Base-by-base conservation (phyloP, 441 rosid genomes). In the Melianthus villosus region DNA sequence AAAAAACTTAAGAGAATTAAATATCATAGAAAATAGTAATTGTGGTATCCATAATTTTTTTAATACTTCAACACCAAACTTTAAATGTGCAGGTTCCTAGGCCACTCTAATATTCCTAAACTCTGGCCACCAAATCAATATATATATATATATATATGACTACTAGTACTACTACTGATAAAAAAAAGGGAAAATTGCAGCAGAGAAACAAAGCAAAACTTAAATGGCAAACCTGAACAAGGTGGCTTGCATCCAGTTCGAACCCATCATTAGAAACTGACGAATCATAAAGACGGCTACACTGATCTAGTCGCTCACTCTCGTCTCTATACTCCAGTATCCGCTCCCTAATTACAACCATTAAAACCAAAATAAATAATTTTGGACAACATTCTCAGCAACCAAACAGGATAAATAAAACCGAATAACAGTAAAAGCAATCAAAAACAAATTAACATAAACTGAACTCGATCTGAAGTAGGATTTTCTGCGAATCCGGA, bases 391-490 rank as follows among this genome's bases (percentile, higher is more conserved):
- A 32, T 12, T 32, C 54, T 6, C 42, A 12, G 16, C 16, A 22
- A 37, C 33, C 26, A 39, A 22, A 29, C 18, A 40, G 25, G 12
- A 18, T 12, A 26, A 41, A 7, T 22, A 9, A 43, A 45, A 27
- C 16, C 20, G 15, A 33, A 19, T n/a, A 18, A 5, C 34, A 34
- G 15, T 26, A 33, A 0, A 16, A 10, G 38, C 42, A 45, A 34
- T 9, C 15, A 51, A 33, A 37, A 40, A 42, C 12, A 17, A 9
- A 25, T 38, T 15, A 2, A 4, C 22, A 40, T 13, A 11, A 30
- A 45, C 51, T 81, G 13, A 72, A 91, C 98, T 91, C 98, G 29
- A 91, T 84, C 59, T 75, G 80, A 25, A 79, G 99, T 22, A 91
- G 61, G 38, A 65, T 17, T 30, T 82, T 91, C 47, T 85, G 99